Evolutionary conservation across 2,329 filamentous ascomycete genomes (phyloP).

Genomic region (Sclerotinia sclerotiorum): DNA sequence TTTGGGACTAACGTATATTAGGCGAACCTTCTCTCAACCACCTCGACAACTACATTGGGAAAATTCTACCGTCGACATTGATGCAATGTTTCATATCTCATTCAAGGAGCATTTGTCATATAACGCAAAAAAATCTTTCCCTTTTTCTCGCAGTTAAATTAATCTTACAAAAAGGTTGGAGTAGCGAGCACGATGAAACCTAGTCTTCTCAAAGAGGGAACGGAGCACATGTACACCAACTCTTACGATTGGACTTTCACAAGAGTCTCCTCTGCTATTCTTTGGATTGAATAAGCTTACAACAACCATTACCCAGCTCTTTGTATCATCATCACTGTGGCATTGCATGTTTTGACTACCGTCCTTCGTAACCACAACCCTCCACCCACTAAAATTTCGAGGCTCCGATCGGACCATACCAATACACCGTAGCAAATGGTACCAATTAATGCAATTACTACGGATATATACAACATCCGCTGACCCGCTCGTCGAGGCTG

Average conservation of each 20-base stretch:
- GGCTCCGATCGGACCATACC: neutral
- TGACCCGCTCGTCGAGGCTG: neutral
- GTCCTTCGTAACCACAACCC: neutral
- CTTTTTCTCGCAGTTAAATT: neutral
- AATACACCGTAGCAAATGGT: neutral
- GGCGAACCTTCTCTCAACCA: neutral
- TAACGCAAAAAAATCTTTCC: too few species aligned
- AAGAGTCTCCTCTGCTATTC: neutral
- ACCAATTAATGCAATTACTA: neutral
- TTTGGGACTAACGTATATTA: neutral
- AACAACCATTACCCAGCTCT: neutral
- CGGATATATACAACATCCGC: neutral
- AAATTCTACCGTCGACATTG: neutral
- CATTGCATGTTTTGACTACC: neutral
- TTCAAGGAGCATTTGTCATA: too few species aligned
- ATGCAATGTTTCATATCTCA: neutral
- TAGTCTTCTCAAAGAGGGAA: neutral
- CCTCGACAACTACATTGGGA: neutral
- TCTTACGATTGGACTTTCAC: too few species aligned
- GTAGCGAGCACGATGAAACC: too few species aligned
- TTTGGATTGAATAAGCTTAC: neutral
- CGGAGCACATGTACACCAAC: neutral
- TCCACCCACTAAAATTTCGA: neutral
- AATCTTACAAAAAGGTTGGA: neutral
- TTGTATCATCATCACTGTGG: neutral